Conservation (phyloP, 176 grass and related monocot species). For the Saccharum spontaneum region DNA sequence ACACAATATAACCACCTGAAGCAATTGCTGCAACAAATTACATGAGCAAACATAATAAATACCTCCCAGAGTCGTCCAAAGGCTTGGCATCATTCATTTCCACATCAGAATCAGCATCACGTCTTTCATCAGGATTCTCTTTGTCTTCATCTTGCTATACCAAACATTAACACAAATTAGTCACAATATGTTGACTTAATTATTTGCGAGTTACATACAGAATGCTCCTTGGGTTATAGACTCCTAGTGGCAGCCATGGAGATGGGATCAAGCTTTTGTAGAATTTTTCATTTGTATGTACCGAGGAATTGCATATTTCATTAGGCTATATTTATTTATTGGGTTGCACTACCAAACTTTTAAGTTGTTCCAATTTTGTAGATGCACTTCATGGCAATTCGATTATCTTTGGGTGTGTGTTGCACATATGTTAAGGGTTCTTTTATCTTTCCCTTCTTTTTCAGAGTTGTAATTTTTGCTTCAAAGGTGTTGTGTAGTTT, state of each 20-base stretch:
- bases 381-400: neutral
- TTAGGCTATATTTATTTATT: neutral
- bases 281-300: neutral
- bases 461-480: neutral
- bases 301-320: neutral
- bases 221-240: neutral
- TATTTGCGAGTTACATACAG: neutral
- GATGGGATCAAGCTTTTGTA: neutral
- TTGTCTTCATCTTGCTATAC: constrained; percentile 88
- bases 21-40: neutral
- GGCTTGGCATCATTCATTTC: constrained; percentile 71
- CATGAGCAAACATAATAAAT: constrained; percentile 25
- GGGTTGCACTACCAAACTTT: neutral
- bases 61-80: constrained; percentile 65
- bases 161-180: constrained; percentile 21
- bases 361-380: neutral
- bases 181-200: constrained; percentile 25
- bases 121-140: constrained; percentile 75
- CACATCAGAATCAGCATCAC: constrained; percentile 64
- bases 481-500: neutral
- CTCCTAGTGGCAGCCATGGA: neutral
- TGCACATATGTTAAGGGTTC: neutral
- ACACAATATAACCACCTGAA: neutral
- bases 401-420: neutral
- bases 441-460: neutral